Conservation (phyloP, 192 early-diverging fungal genomes). For the Coemansia sp. region DNA sequence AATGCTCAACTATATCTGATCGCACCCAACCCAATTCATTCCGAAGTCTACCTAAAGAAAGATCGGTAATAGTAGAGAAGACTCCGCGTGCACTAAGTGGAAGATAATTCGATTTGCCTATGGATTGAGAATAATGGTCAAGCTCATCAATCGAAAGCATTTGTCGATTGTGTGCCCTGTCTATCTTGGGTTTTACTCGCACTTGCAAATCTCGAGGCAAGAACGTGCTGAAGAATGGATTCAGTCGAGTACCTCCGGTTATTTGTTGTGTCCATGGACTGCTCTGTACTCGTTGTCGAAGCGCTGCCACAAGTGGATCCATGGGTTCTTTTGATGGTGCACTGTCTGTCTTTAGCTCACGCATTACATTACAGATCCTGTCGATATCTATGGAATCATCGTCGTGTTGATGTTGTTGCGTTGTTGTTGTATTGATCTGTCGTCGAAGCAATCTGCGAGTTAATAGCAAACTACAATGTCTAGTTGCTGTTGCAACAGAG, state of each 20-base stretch:
- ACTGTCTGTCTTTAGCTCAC: conserved; percentile 8
- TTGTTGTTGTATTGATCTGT: too few species aligned
- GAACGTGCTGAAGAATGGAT: conserved; percentile 14
- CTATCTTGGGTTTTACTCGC: conserved; percentile 11
- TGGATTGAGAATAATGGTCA: conserved; percentile 6
- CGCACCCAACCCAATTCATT: conserved; percentile 20
- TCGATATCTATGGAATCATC: background rate
- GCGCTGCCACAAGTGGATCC: background rate
- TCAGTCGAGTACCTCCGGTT: conserved; percentile 22
- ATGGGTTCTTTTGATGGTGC: conserved; percentile 4
- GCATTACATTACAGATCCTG: background rate
- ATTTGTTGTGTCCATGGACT: conserved; percentile 31
- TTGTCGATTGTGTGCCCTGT: background rate
- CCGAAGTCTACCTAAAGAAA: background rate
- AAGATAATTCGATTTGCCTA: conserved; percentile 24
- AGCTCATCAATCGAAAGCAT: conserved; percentile 31
- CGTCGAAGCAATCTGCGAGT: too few species aligned
- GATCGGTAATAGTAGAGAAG: conserved; percentile 18
- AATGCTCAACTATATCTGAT: conserved; percentile 38
- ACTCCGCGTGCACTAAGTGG: conserved; percentile 17
- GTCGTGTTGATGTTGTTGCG: background rate
- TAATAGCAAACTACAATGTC: too few species aligned
- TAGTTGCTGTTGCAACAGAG: too few species aligned
- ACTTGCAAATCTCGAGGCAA: conserved; percentile 15
- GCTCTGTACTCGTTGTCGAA: conserved; percentile 33